phyloP scores from a whole-genome alignment of 2,329 filamentous ascomycete species.

The Curvularia lunata region DNA sequence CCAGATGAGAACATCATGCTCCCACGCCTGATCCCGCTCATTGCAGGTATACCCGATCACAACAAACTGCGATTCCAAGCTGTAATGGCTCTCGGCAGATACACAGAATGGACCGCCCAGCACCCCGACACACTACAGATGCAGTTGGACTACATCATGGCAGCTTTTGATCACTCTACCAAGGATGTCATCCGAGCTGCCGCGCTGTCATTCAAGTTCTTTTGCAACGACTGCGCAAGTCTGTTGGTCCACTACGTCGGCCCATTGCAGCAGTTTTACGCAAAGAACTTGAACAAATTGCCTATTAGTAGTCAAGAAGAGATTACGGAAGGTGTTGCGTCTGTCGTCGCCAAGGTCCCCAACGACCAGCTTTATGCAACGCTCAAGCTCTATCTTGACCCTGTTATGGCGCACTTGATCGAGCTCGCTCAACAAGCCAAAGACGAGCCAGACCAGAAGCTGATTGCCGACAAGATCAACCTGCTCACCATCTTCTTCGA shows the following conservation, averaged over 20 bases:
- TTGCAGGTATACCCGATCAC: constrained; percentile 92
- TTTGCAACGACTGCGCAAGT: constrained; percentile 92
- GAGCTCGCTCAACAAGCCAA: constrained; percentile 82
- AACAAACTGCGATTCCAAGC: constrained; percentile 98
- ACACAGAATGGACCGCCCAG: constrained; percentile 96
- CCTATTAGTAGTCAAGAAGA: constrained; percentile 91
- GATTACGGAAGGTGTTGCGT: constrained; percentile 92
- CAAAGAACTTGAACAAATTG: constrained; percentile 84
- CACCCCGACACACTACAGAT: constrained; percentile 91
- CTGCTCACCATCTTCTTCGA: constrained; percentile 91
- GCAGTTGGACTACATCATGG: constrained; percentile 95
- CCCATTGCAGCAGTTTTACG: constrained; percentile 90
- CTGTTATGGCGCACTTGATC: constrained; percentile 85
- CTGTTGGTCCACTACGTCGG: constrained; percentile 81
- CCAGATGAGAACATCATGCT: constrained; percentile 86
- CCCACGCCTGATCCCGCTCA: constrained; percentile 87
- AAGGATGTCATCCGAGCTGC: constrained; percentile 91
- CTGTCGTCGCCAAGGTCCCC: constrained; percentile 87
- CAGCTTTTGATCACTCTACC: constrained; percentile 85
- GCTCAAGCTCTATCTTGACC: constrained; percentile 91
- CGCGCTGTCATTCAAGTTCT: constrained; percentile 93
- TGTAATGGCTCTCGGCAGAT: constrained; percentile 95
- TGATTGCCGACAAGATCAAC: constrained; percentile 91
- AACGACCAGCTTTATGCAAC: constrained; percentile 79
- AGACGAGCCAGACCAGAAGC: constrained; percentile 81